phyloP scores from a whole-genome alignment of 1,139 yeast genomes.

The Kodamaea ohmeri region DNA sequence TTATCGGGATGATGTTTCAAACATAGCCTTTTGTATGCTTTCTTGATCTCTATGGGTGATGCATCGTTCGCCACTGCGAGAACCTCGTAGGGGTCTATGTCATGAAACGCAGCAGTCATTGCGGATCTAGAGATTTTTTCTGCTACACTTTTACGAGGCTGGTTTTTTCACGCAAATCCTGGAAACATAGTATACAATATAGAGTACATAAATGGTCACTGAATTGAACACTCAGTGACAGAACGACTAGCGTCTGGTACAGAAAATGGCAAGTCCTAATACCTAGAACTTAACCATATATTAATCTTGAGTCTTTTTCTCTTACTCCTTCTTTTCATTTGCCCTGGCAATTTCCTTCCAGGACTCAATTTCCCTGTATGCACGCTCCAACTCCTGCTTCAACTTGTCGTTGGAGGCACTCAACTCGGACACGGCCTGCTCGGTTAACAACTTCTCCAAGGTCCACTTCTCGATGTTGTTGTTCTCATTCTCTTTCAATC shows the following conservation, averaged over 20 bases:
- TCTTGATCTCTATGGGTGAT: conserved; percentile 58
- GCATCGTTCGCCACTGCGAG: conserved; percentile 44
- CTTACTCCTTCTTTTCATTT: conserved; percentile 22
- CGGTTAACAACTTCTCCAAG: conserved; percentile 83
- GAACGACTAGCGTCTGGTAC: not conserved
- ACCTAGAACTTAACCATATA: no score
- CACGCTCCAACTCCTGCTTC: conserved; percentile 77
- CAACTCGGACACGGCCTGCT: conserved; percentile 83
- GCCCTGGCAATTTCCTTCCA: conserved; percentile 55
- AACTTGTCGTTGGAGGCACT: conserved; percentile 75
- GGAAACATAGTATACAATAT: conserved; percentile 11
- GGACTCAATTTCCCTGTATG: conserved; percentile 88
- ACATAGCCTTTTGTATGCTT: conserved; percentile 69
- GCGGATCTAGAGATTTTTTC: conserved; percentile 2
- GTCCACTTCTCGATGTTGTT: conserved; percentile 93
- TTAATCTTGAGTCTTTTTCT: not conserved
- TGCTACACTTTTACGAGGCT: not conserved
- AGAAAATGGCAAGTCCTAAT: no score
- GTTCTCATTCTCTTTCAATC: conserved; percentile 84
- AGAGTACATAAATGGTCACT: conserved; percentile 9
- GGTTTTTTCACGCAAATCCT: conserved; percentile 2
- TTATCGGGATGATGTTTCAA: conserved; percentile 81
- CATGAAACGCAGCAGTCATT: conserved; percentile 48
- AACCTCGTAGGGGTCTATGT: conserved; percentile 65
- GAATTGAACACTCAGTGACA: not conserved